Percentiles rank a stretch among this genome's conserved stretches.
Evolutionary conservation across 306 rosid genomes (phyloP).

Genomic region (Cicer bijugum): DNA sequence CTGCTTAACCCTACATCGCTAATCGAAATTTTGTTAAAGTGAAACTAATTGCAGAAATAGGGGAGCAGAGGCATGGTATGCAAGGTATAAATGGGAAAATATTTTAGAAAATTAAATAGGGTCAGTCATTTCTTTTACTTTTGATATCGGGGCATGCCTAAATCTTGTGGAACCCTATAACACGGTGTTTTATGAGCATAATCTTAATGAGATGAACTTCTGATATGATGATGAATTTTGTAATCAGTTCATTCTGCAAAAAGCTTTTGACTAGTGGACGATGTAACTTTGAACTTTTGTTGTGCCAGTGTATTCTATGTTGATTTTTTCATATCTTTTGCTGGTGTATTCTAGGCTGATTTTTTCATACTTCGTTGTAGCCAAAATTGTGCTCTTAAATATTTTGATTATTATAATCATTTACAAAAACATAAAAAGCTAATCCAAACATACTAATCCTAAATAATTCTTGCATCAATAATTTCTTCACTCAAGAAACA

Average conservation of each 20-base stretch:
- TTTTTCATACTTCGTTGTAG: neutral
- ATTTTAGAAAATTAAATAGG: neutral
- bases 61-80: constrained; percentile 14
- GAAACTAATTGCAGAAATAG: neutral
- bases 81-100: neutral
- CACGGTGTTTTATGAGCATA: constrained; percentile 10
- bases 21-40: neutral
- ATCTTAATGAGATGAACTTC: constrained; percentile 7
- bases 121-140: neutral
- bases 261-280: neutral
- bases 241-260: neutral
- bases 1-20: neutral
- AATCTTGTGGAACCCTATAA: neutral
- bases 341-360: neutral
- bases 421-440: neutral
- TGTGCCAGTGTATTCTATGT: too few species aligned
- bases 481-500: neutral
- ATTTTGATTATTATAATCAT: neutral
- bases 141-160: neutral
- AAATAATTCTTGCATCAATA: neutral
- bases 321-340: too few species aligned
- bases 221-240: neutral
- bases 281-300: too few species aligned
- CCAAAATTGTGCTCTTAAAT: neutral
- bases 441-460: constrained; percentile 5